These are phyloP conservation scores for Penicillium atrosanguineum DNA, from an alignment of 495 filamentous ascomycete species.

Conservation along the genomic window DNA sequence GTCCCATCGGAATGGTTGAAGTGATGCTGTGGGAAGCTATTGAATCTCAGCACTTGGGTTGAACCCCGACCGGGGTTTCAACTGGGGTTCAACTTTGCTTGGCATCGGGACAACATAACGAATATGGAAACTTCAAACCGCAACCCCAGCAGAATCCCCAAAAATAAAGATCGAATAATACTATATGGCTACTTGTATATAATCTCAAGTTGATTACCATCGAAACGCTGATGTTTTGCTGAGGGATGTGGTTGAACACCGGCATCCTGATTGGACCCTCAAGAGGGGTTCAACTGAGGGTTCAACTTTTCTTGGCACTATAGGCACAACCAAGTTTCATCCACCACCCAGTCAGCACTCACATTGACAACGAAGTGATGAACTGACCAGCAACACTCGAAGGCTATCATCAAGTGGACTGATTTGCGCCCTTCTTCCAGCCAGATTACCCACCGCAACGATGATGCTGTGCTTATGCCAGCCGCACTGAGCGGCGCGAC, in stretches of 20 bases:
- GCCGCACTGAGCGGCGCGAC: not conserved
- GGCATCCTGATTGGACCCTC: not conserved
- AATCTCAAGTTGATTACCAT: not conserved
- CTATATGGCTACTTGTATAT: too few relatives aligned
- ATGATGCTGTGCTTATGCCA: not conserved
- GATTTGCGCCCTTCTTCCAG: not conserved
- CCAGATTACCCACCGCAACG: not conserved
- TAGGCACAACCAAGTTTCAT: not conserved
- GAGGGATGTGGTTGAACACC: not conserved
- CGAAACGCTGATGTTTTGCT: not conserved
- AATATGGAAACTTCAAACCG: too few relatives aligned
- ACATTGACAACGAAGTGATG: not conserved
- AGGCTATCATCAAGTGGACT: not conserved
- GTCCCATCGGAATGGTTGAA: not conserved
- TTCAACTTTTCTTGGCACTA: conserved; percentile 6
- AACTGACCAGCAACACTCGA: too few relatives aligned
- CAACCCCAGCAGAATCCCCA: too few relatives aligned
- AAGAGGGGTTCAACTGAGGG: not conserved
- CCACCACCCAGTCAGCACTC: not conserved
- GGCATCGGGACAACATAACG: not conserved
- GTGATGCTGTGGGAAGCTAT: not conserved
- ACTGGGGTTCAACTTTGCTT: conserved; percentile 6
- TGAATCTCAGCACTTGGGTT: not conserved
- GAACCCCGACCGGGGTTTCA: not conserved
- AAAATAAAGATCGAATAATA: too few relatives aligned